These are phyloP conservation scores for Entomortierella beljakovae DNA, from an alignment of 192 early-diverging fungal species.

Conservation along the genomic window DNA sequence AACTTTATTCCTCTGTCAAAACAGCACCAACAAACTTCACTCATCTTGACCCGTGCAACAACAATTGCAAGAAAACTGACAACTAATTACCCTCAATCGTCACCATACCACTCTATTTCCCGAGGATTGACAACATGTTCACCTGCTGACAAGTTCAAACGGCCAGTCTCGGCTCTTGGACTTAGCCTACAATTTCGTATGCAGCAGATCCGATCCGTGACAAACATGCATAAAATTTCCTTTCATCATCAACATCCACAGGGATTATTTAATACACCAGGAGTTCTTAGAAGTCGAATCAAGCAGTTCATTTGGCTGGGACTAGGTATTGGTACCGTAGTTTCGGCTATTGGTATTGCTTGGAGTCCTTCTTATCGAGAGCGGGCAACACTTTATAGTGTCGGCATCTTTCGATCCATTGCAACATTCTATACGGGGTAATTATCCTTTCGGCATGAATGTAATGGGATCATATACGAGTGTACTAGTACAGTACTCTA, in stretches of 20 bases:
- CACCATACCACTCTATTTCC: background rate
- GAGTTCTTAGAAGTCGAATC: conserved; percentile 20
- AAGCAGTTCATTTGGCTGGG: conserved; percentile 39
- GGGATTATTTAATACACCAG: conserved; percentile 35
- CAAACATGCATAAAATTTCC: background rate
- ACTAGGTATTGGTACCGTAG: conserved; percentile 33
- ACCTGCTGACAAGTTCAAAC: background rate
- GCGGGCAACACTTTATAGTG: conserved; percentile 35
- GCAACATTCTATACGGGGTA: conserved; percentile 53
- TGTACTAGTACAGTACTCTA: background rate
- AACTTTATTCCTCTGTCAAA: background rate
- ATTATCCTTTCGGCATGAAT: background rate
- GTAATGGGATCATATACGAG: background rate
- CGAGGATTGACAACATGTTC: background rate
- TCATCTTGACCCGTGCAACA: too few relatives aligned
- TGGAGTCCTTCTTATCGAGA: conserved; percentile 53
- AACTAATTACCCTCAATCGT: background rate
- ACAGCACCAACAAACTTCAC: too few relatives aligned
- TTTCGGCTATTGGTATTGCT: conserved; percentile 45
- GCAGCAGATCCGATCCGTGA: background rate
- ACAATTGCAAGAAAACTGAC: background rate
- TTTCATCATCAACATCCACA: background rate
- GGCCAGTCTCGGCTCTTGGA: background rate
- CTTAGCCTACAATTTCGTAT: too few relatives aligned
- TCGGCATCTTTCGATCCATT: conserved; percentile 37